These are phyloP conservation scores for Przewalskia tangutica DNA, from an alignment of 257 asterid genomes.

Conservation along the genomic window DNA sequence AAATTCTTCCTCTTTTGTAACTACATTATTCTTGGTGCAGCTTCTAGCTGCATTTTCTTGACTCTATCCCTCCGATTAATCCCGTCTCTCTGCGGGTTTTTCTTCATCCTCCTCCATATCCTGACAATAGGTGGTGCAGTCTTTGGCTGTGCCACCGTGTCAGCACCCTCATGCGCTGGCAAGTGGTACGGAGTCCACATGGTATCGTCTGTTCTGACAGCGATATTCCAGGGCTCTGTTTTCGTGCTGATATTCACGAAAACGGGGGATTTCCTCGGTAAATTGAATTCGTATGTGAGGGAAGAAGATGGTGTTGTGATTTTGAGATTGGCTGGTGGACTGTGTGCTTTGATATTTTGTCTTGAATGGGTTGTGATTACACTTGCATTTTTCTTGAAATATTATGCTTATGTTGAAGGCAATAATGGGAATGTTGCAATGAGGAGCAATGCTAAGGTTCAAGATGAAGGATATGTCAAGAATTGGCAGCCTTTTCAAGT, in stretches of 20 bases:
- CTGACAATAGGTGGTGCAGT: slow-evolving; percentile 33
- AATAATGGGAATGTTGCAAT: slow-evolving; percentile 20
- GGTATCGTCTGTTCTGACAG: slow-evolving; percentile 74
- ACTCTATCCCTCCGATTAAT: slow-evolving; percentile 36
- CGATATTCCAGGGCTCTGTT: slow-evolving; percentile 86
- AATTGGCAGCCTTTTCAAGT: slow-evolving; percentile 81
- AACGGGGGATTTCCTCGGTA: slow-evolving; percentile 58
- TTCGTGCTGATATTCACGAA: slow-evolving; percentile 75
- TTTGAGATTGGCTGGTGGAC: slow-evolving; percentile 61
- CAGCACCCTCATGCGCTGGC: slow-evolving; percentile 27
- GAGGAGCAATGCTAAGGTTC: slow-evolving; percentile 43
- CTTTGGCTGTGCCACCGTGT: slow-evolving; percentile 49
- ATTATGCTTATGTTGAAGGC: slow-evolving; percentile 54
- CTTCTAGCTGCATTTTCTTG: slow-evolving; percentile 37
- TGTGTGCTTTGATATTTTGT: slow-evolving; percentile 59
- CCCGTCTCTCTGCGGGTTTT: slow-evolving; percentile 37
- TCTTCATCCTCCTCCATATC: slow-evolving; percentile 36
- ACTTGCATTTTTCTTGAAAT: slow-evolving; percentile 69
- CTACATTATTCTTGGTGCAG: slow-evolving; percentile 34
- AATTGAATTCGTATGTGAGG: slow-evolving; percentile 67
- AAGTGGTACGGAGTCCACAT: slow-evolving; percentile 82
- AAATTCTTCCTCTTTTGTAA: slow-evolving; percentile 27
- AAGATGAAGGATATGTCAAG: slow-evolving; percentile 65
- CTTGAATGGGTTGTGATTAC: slow-evolving; percentile 83
- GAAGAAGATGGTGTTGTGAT: slow-evolving; percentile 74